Base-by-base conservation (phyloP, 169 alveolate species). In the Theileria equi region DNA sequence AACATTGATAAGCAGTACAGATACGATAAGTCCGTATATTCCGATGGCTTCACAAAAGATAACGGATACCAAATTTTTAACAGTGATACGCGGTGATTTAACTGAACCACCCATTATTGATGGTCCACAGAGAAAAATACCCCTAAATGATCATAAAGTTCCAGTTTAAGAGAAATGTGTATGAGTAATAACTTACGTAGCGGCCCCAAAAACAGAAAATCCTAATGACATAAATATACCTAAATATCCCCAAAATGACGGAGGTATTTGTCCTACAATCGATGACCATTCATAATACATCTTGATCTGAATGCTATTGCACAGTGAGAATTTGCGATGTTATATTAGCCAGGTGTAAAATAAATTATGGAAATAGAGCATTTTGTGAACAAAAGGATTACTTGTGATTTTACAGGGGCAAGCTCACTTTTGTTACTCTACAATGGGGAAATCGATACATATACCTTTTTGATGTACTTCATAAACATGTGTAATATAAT, bases 41-140 rank as follows among this genome's bases (percentile, higher is more conserved):
- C 99, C 99, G 13, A 97, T 97, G 26, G 99, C 99, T 79, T 98
- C 99, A 87, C 99, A 98, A 88, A 98, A 98, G 77, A 97, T 98
- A 54, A 98, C 94, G 49, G 98, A 92, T 40, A 98, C 96, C 61
- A 98, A 80, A 87, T 97, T 98, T 91, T 98, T 98, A 26, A 99
- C 95, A 54, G 98, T 95, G 57, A 98, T 97, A 73, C 99, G 93
- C 17, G 99, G 99, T 48, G 99, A 93, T 85, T 96, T 96, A 60
- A 98, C 96, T 28, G 99, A 95, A 19, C 99, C 98, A 2, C 99
- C 99, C 47, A 97, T 91, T 25, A 98, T 83, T 57, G 98, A 90
- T 61, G 96, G 90, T 7, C 99, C 99, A 32, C 99, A 95, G 44
- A 97, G 91, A 81, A 95, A 95, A 26, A 98, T 97, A 21, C 99